Conservation (phyloP, 768 basidiomycete genomes). For the Russula earlei region DNA sequence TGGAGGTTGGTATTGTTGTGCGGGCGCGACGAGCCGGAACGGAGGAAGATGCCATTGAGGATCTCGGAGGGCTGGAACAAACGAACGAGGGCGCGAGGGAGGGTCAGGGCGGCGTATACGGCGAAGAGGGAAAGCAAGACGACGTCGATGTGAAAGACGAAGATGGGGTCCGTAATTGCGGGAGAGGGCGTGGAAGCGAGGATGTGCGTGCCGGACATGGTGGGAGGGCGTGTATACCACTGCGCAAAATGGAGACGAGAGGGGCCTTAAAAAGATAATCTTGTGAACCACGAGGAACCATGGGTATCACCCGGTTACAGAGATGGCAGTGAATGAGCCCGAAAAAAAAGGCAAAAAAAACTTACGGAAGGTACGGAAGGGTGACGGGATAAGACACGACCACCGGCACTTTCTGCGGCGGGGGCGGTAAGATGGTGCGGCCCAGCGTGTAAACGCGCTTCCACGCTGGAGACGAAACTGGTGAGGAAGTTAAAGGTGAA, state of each 20-base stretch:
- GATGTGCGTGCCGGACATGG: not conserved
- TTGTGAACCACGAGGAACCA: not conserved
- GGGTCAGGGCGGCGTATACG: slow-evolving; percentile 11
- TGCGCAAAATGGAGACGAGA: not conserved
- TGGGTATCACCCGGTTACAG: not conserved
- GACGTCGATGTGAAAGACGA: slow-evolving; percentile 16
- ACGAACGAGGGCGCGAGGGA: slow-evolving; percentile 16
- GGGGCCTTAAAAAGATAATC: not conserved
- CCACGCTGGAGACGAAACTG: not conserved
- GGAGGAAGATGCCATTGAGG: slow-evolving; percentile 15
- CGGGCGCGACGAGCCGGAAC: not conserved
- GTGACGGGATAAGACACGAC: not conserved
- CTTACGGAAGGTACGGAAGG: not conserved
- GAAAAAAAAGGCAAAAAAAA: not conserved
- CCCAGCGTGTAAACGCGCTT: not conserved
- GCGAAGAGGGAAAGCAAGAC: slow-evolving; percentile 11
- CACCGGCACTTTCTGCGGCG: not conserved
- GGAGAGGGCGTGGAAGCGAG: not conserved
- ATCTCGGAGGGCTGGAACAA: slow-evolving; percentile 15
- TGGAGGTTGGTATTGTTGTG: not conserved
- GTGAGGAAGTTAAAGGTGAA: not conserved
- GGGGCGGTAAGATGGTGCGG: not conserved
- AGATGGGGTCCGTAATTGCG: not conserved
- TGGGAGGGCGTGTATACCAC: not conserved
- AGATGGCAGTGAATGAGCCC: too few relatives aligned